phyloP scores from a whole-genome alignment of 805 yeast species.

The Saturnispora dispora region DNA sequence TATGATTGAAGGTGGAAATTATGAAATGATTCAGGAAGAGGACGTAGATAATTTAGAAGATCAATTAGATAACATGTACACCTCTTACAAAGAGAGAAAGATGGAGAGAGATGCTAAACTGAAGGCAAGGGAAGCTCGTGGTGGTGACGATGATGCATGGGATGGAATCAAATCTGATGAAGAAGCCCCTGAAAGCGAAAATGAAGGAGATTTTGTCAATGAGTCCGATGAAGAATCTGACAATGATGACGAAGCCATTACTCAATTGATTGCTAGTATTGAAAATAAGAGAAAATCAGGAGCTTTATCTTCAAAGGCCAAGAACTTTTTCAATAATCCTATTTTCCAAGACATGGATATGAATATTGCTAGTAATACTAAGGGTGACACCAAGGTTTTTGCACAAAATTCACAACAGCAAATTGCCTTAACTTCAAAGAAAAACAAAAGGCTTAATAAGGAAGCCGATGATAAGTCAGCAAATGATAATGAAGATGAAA shows the following conservation, averaged over 20 bases:
- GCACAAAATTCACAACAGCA: constrained; percentile 3
- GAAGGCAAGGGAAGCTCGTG: constrained; percentile 64
- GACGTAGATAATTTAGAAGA: constrained; percentile 65
- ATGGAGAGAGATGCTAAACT: constrained; percentile 62
- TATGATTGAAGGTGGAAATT: constrained; percentile 24
- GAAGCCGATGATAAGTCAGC: constrained; percentile 11
- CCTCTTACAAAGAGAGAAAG: constrained; percentile 53
- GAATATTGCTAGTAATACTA: constrained; percentile 18
- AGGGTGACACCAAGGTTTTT: constrained; percentile 12
- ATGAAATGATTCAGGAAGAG: constrained; percentile 30
- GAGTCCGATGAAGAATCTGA: constrained; percentile 36
- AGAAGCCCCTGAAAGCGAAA: constrained; percentile 23
- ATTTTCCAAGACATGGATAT: constrained; percentile 43
- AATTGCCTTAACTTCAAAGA: constrained; percentile 9
- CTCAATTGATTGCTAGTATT: constrained; percentile 45
- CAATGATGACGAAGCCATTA: constrained; percentile 51
- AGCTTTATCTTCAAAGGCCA: constrained; percentile 34
- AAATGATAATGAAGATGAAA: neutral
- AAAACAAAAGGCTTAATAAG: constrained; percentile 9
- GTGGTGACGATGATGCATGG: constrained; percentile 67
- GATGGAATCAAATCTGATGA: constrained; percentile 55
- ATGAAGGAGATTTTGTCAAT: constrained; percentile 29
- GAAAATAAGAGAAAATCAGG: constrained; percentile 37
- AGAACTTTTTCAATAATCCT: constrained; percentile 39
- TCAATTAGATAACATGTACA: constrained; percentile 77